Evolutionary conservation across 1,284 basidiomycete species (phyloP).

Genomic region (Leccinum cinnamomeum): DNA sequence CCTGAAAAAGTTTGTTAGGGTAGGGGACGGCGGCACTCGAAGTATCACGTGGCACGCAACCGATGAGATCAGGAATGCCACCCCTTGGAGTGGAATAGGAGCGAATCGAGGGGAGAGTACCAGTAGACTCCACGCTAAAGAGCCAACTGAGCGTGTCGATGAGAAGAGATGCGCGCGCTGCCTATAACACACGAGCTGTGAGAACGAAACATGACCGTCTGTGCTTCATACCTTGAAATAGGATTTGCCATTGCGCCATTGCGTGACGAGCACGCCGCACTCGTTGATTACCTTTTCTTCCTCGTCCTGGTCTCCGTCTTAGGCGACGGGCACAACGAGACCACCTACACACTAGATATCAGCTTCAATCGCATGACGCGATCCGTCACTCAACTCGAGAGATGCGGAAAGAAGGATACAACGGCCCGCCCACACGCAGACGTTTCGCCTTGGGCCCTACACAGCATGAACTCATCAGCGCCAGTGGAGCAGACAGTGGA

Average conservation of each 20-base stretch:
- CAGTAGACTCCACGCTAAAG: constrained; percentile 70
- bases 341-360: constrained; percentile 61
- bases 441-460: constrained; percentile 21
- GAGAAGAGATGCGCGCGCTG: constrained; percentile 41
- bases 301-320: constrained; percentile 35
- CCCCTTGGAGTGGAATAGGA: constrained; percentile 33
- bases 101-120: constrained; percentile 62
- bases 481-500: no score
- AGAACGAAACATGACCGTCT: background rate
- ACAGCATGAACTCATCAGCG: no score
- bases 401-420: constrained; percentile 58
- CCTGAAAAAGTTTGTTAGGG: constrained; percentile 37
- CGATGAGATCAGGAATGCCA: constrained; percentile 44
- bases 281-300: constrained; percentile 45
- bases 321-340: constrained; percentile 42
- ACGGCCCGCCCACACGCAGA: constrained; percentile 48
- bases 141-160: constrained; percentile 83
- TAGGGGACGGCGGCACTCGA: background rate
- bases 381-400: constrained; percentile 50
- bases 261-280: constrained; percentile 70
- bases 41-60: constrained; percentile 39
- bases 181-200: constrained; percentile 9
- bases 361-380: constrained; percentile 54
- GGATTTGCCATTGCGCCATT: constrained; percentile 63
- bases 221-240: constrained; percentile 58